A percentile compares a stretch with the other conserved stretches of the same genome.
Conservation (phyloP, 306 rosid species). For the Trifolium fragiferum region DNA sequence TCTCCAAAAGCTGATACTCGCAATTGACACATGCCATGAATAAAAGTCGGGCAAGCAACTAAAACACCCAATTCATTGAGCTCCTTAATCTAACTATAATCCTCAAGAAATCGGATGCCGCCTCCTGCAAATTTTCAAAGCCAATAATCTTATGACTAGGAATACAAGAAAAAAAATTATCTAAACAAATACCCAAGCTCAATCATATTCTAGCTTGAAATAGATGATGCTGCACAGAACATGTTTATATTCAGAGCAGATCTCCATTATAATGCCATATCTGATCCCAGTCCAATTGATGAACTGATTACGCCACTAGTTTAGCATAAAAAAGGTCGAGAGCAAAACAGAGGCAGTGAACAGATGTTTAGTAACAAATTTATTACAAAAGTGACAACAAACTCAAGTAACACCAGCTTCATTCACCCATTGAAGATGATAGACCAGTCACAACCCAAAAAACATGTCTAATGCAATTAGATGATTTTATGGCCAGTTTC, state of each 20-base stretch:
- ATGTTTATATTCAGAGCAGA: slow-evolving; percentile 2
- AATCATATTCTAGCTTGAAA: slow-evolving; percentile 30
- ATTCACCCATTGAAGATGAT: slow-evolving; percentile 16
- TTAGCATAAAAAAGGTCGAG: neutral
- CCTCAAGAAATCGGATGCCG: slow-evolving; percentile 82
- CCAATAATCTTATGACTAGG: slow-evolving; percentile 23
- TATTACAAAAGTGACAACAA: slow-evolving; percentile 1
- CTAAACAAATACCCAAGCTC: slow-evolving; percentile 4
- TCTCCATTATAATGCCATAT: slow-evolving; percentile 21
- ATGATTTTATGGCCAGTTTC: slow-evolving; percentile 11
- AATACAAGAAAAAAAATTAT: neutral
- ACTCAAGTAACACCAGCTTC: slow-evolving; percentile 14
- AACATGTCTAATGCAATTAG: neutral
- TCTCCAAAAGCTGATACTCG: slow-evolving; percentile 51
- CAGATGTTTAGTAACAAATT: neutral
- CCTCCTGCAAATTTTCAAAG: slow-evolving; percentile 68
- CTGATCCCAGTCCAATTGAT: neutral
- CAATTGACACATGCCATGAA: slow-evolving; percentile 53
- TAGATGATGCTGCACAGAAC: slow-evolving; percentile 11
- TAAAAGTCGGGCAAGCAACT: slow-evolving; percentile 66
- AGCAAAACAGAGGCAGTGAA: neutral
- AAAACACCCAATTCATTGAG: slow-evolving; percentile 51
- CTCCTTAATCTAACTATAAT: slow-evolving; percentile 48
- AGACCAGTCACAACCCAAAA: slow-evolving; percentile 13
- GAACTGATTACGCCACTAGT: neutral